A percentile compares a stretch with the other conserved stretches of the same genome.
Conservation (phyloP, 495 filamentous ascomycete genomes). For the Cetradonia linearis region DNA sequence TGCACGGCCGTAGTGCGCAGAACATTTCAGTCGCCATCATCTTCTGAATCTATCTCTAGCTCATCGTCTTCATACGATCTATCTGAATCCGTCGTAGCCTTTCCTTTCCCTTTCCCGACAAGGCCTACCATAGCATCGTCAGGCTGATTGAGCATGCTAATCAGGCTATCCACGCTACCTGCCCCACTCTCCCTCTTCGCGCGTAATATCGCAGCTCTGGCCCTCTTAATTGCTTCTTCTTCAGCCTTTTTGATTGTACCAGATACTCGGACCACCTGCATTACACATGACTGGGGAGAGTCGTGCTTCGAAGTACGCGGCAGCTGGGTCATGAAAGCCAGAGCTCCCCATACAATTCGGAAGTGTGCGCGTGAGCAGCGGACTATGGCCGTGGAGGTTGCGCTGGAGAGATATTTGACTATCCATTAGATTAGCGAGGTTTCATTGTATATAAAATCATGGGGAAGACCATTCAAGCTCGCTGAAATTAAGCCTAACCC, state of each 20-base stretch:
- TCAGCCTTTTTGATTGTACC: slow-evolving; percentile 90
- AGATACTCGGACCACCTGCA: slow-evolving; percentile 81
- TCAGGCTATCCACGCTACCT: slow-evolving; percentile 22
- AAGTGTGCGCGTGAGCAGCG: slow-evolving; percentile 68
- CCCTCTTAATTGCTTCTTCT: slow-evolving; percentile 72
- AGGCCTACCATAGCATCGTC: slow-evolving; percentile 36
- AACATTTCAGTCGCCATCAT: slow-evolving; percentile 10
- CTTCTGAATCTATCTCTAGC: slow-evolving; percentile 21
- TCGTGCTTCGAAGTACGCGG: slow-evolving; percentile 39
- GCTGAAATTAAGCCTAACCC: slow-evolving; percentile 58
- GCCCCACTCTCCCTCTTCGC: slow-evolving; percentile 38
- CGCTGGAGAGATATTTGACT: slow-evolving; percentile 89
- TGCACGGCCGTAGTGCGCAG: too few relatives aligned
- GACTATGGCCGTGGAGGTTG: slow-evolving; percentile 90
- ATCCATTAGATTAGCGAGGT: slow-evolving; percentile 5
- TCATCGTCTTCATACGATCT: slow-evolving; percentile 35
- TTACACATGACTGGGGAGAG: slow-evolving; percentile 48
- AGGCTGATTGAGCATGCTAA: slow-evolving; percentile 28
- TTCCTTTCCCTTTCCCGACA: slow-evolving; percentile 18
- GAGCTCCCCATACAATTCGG: slow-evolving; percentile 77
- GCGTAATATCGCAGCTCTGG: slow-evolving; percentile 57
- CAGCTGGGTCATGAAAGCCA: slow-evolving; percentile 69
- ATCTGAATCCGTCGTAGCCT: slow-evolving; percentile 22
- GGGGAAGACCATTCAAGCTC: slow-evolving; percentile 49
- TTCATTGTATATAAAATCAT: slow-evolving; percentile 22